Base-by-base conservation (phyloP, 495 filamentous ascomycete genomes). In the Aspergillus sclerotioniger region DNA sequence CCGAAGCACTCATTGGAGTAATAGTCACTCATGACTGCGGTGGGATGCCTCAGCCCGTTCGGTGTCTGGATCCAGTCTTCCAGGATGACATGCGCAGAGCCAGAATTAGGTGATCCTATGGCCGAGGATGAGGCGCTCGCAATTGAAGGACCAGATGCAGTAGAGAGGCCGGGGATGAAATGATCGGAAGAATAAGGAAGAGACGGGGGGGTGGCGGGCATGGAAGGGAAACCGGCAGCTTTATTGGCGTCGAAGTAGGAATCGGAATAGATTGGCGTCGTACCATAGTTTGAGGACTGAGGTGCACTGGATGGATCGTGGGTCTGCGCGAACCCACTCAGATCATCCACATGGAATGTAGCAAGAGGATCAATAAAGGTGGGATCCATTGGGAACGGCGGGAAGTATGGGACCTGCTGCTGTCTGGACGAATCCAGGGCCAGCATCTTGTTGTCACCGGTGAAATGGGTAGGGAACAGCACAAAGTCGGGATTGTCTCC, bases 41-140 rank as follows among this genome's bases (percentile, higher is more conserved):
- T 77, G n/a, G 87, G 87, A 46, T 90, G 78, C 9, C 83, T 86
- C 33, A 92, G 74, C 32, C 84, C 85, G 55, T 84, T 74, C 45
- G 78, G 74, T 31, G 80, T 76, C n/a, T 82, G 80, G 20, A 81
- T 72, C 82, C 87, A 90, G 59, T 84, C 76, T 39, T 80, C 75
- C 63, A 72, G 82, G 69, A 84, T 67, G 78, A 80, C 75, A 41
- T 87, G 82, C 16, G 83, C 77, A 56, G 82, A 80, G 52, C 81
- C 82, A 0, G 87, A 87, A 58, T 87, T 88, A 17, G 92, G 92
- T 8, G 92, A 96, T 32, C 87, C 90, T 63, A 90, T 87, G 32
- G 86, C 82, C 5, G 92, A 96, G 2, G 92, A 94, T 15, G 89
- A 81, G 12, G 87, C 86, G 64, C 84, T 86, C 25, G 80, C 79